Percentiles rank a stretch among this genome's conserved stretches.
Evolutionary conservation across 108 stramenopile genomes (phyloP).

Genomic region (Hondaea fermentalgiana): DNA sequence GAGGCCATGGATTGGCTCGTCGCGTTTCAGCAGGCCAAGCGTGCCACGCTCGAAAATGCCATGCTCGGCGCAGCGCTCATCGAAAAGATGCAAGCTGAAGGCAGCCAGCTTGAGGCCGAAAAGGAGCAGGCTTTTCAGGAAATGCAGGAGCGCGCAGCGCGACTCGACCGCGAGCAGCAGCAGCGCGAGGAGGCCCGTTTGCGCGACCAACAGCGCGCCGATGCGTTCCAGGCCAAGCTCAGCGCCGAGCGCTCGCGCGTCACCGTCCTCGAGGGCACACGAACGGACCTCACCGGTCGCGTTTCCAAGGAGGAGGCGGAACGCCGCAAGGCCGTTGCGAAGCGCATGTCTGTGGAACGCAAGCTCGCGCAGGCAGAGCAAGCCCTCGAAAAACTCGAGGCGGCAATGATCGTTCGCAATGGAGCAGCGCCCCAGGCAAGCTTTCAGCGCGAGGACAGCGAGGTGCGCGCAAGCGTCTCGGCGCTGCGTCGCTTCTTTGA

Average conservation of each 20-base stretch:
- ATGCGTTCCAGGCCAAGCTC: not conserved
- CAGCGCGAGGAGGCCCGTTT: not conserved
- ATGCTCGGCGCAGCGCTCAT: not conserved
- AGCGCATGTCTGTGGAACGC: not conserved
- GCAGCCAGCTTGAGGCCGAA: not conserved
- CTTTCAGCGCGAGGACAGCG: not conserved
- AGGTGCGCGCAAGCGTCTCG: not conserved
- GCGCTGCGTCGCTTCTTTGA: conserved; percentile 1
- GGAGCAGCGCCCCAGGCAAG: not conserved
- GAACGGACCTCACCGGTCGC: not conserved
- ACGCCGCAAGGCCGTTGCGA: not conserved
- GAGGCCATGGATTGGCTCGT: conserved; percentile 17
- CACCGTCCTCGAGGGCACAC: not conserved
- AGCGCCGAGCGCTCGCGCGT: not conserved
- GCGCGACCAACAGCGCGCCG: not conserved
- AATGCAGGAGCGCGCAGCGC: not conserved
- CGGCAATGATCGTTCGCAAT: not conserved
- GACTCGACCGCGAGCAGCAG: not conserved
- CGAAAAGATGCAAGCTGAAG: not conserved
- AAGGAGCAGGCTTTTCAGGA: not conserved
- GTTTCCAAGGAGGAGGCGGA: not conserved
- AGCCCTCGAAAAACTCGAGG: not conserved
- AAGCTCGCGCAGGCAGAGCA: conserved; percentile 11
- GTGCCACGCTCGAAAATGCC: not conserved
- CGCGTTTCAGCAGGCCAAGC: not conserved